Conservation (phyloP, 2,329 filamentous ascomycete genomes). For the Fusarium euwallaceae region DNA sequence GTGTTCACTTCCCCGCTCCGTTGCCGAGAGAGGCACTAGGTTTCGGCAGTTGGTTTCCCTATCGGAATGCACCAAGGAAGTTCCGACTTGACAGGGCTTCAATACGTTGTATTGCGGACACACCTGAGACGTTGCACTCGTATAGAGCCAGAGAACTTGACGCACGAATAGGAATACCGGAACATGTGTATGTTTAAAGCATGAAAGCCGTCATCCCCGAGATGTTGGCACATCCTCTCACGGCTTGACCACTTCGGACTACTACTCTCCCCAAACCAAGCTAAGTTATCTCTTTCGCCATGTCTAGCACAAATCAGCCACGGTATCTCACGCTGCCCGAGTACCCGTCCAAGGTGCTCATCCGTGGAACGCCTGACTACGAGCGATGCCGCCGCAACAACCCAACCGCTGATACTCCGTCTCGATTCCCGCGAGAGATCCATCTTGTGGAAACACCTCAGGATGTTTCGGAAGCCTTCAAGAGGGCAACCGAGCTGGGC, state of each 20-base stretch:
- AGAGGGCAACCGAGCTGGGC: slow-evolving; percentile 15
- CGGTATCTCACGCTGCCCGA: slow-evolving; percentile 11
- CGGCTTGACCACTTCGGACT: background rate
- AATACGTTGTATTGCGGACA: background rate
- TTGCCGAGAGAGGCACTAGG: background rate
- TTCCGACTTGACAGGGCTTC: background rate
- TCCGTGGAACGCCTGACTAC: slow-evolving; percentile 18
- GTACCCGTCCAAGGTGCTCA: slow-evolving; percentile 15
- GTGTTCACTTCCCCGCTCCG: background rate
- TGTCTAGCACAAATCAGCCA: slow-evolving; percentile 1
- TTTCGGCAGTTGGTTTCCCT: background rate
- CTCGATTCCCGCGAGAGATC: slow-evolving; percentile 15
- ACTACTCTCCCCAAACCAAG: background rate
- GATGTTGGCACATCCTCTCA: background rate
- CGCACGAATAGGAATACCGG: background rate
- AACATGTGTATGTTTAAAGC: background rate
- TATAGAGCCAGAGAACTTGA: background rate
- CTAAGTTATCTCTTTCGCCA: background rate
- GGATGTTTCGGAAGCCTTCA: slow-evolving; percentile 6
- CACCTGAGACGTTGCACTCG: background rate
- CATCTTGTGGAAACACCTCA: slow-evolving; percentile 12
- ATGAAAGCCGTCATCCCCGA: background rate
- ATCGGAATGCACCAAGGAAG: background rate
- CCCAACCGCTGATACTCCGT: slow-evolving; percentile 17
- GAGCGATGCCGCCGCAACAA: slow-evolving; percentile 25